Evolutionary conservation across 176 grass and related monocot genomes (phyloP).

Genomic region (Bonia amplexicaulis): DNA sequence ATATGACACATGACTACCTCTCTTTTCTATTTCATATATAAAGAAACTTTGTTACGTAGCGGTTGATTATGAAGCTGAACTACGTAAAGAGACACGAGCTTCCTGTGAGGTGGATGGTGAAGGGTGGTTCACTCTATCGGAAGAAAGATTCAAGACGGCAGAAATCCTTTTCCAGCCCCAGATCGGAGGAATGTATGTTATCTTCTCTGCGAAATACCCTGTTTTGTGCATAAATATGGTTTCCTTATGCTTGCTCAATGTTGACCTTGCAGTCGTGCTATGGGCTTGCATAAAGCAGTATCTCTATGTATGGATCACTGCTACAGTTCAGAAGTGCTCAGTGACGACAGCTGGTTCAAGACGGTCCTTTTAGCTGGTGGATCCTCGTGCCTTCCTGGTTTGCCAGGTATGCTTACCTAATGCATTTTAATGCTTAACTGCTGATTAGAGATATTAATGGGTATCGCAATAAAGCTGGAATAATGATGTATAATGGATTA

Average conservation of each 20-base stretch:
- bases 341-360: slow-evolving; percentile 81
- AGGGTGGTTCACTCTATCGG: slow-evolving; percentile 74
- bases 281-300: slow-evolving; percentile 84
- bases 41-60: slow-evolving; percentile 96
- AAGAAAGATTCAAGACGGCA: slow-evolving; percentile 72
- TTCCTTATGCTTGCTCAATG: slow-evolving; percentile 17
- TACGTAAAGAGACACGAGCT: slow-evolving; percentile 57
- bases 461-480: not conserved
- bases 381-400: slow-evolving; percentile 74
- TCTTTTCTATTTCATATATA: slow-evolving; percentile 24
- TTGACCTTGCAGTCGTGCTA: slow-evolving; percentile 53
- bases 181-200: slow-evolving; percentile 62
- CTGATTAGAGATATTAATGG: not conserved
- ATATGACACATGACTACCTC: not conserved
- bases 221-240: not conserved
- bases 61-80: slow-evolving; percentile 73
- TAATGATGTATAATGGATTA: not conserved
- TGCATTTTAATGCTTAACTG: not conserved
- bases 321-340: slow-evolving; percentile 44
- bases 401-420: slow-evolving; percentile 56
- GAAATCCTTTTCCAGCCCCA: slow-evolving; percentile 97
- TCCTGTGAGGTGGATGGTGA: slow-evolving; percentile 77
- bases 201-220: not conserved
- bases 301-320: slow-evolving; percentile 95
- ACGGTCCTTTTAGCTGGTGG: slow-evolving; percentile 81